A percentile compares a stretch with the other conserved stretches of the same genome.
These are phyloP conservation scores for Puccinia novopanici DNA, from an alignment of 1,284 basidiomycete genomes.

Conservation along the genomic window DNA sequence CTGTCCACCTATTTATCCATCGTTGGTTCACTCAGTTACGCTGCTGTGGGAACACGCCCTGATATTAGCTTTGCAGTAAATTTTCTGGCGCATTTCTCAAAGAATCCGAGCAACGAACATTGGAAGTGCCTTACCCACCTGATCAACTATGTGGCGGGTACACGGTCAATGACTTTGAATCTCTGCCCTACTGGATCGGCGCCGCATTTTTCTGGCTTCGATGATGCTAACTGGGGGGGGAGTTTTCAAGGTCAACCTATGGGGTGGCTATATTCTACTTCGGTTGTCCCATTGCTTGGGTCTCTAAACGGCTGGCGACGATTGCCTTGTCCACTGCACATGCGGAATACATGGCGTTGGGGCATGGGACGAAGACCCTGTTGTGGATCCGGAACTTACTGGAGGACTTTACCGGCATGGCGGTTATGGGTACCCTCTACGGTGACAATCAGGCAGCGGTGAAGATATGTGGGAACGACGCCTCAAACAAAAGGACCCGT, in stretches of 20 bases:
- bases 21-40: conserved; percentile 18
- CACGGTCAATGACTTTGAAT: background rate
- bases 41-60: background rate
- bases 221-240: no score
- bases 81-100: background rate
- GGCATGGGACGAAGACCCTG: background rate
- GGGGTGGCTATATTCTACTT: background rate
- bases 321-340: background rate
- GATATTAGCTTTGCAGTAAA: no score
- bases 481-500: background rate
- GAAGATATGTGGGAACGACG: background rate
- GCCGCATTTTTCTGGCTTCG: background rate
- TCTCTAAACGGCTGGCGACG: no score
- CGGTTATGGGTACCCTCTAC: background rate
- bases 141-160: no score
- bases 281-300: no score
- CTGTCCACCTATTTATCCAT: background rate
- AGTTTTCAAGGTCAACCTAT: background rate
- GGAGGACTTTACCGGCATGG: background rate
- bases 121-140: conserved; percentile 2
- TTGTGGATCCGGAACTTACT: background rate
- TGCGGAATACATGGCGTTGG: conserved; percentile 17
- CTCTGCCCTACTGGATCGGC: background rate
- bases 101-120: background rate
- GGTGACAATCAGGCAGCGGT: background rate